phyloP scores from a whole-genome alignment of 192 early-diverging fungal species.

The Funneliformis geosporum region DNA sequence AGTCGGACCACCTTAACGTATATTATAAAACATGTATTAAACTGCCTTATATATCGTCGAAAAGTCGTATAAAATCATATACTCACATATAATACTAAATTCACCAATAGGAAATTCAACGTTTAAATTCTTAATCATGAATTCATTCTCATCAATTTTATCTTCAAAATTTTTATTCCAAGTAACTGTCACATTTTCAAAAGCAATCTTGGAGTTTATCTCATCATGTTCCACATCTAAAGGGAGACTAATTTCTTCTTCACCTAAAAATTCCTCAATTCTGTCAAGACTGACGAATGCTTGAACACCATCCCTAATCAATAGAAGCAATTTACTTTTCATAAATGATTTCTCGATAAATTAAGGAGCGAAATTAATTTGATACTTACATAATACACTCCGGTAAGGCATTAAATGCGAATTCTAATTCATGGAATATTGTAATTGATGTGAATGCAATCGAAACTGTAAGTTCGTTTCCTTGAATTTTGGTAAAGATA shows the following conservation, averaged over 20 bases:
- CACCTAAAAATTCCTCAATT: constrained; percentile 73
- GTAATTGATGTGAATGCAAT: constrained; percentile 67
- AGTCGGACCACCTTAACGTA: constrained; percentile 66
- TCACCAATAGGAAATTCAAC: constrained; percentile 69
- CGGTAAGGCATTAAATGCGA: constrained; percentile 63
- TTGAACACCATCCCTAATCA: constrained; percentile 38
- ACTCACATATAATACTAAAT: constrained; percentile 67
- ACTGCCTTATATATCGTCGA: too few species aligned
- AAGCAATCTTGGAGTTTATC: constrained; percentile 36
- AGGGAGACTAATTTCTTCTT: constrained; percentile 57
- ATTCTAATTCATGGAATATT: constrained; percentile 68
- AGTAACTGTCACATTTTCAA: constrained; percentile 53
- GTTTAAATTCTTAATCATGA: constrained; percentile 64
- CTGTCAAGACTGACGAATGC: constrained; percentile 64
- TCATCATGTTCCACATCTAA: constrained; percentile 19
- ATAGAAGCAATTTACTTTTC: neutral
- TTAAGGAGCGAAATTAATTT: neutral
- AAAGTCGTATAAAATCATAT: neutral
- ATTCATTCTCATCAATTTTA: constrained; percentile 38
- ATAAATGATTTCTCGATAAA: neutral
- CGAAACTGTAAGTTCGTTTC: constrained; percentile 35
- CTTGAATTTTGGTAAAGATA: constrained; percentile 60
- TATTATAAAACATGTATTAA: neutral
- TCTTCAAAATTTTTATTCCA: constrained; percentile 37
- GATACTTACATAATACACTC: constrained; percentile 54